phyloP scores from a whole-genome alignment of 2,329 filamentous ascomycete species.

The Trichoderma semiorbis region DNA sequence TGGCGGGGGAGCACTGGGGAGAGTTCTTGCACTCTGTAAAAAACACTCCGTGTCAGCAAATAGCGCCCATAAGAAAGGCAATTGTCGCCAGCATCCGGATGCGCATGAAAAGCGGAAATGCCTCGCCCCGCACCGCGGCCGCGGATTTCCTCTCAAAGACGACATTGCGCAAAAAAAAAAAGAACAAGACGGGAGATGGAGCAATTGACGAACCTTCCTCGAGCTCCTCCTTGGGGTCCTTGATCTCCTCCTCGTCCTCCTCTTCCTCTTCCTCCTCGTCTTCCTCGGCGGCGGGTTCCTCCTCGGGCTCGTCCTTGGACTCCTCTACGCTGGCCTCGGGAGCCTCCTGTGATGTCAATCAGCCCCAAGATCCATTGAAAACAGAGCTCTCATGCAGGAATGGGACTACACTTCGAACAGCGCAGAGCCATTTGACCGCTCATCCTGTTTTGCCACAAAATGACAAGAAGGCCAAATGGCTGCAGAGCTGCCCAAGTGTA shows the following conservation, averaged over 20 bases:
- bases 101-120: constrained; percentile 21
- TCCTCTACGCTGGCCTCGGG: constrained; percentile 39
- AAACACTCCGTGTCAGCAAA: constrained; percentile 16
- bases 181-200: not conserved
- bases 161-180: constrained; percentile 7
- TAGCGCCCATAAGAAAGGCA: not conserved
- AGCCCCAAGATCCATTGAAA: not conserved
- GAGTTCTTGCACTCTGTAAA: constrained; percentile 76
- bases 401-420: not conserved
- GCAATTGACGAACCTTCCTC: constrained; percentile 73
- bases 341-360: constrained; percentile 31
- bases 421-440: not conserved
- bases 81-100: not conserved
- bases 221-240: constrained; percentile 82
- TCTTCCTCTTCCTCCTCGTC: constrained; percentile 65
- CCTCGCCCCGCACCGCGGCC: constrained; percentile 13
- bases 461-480: not conserved
- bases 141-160: not conserved
- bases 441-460: not conserved
- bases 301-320: constrained; percentile 45
- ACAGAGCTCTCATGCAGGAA: not conserved
- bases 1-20: constrained; percentile 76
- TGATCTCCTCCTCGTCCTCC: constrained; percentile 77
- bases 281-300: constrained; percentile 50
- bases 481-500: constrained; percentile 13